Conservation (phyloP, 306 rosid genomes). For the Senna siamea region DNA sequence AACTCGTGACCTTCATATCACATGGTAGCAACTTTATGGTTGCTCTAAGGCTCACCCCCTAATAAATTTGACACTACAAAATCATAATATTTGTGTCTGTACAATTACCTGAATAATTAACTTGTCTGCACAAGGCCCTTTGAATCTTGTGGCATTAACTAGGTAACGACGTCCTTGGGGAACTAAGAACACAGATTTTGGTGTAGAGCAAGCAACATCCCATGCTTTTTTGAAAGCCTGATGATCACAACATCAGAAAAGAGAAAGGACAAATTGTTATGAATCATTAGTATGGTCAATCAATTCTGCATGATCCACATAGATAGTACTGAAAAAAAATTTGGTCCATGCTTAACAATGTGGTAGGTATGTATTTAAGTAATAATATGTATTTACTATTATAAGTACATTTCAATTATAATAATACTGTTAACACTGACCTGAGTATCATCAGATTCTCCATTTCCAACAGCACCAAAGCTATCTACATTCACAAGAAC, state of each 20-base stretch:
- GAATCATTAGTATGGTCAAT: not conserved
- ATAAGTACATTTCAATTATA: not conserved
- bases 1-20: no score
- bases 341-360: conserved; percentile 16
- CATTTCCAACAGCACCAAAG: conserved; percentile 85
- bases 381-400: conserved; percentile 2
- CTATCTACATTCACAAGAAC: conserved; percentile 94
- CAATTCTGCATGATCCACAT: not conserved
- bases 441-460: conserved; percentile 87
- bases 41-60: no score
- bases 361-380: conserved; percentile 15
- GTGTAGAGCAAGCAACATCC: conserved; percentile 75
- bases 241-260: conserved; percentile 39
- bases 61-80: not conserved
- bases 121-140: conserved; percentile 76
- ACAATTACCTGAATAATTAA: conserved; percentile 71
- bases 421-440: conserved; percentile 38
- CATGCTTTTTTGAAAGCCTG: conserved; percentile 91
- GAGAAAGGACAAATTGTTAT: conserved; percentile 35
- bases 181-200: conserved; percentile 76
- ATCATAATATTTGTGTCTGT: not conserved
- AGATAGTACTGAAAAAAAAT: conserved; percentile 4
- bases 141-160: conserved; percentile 82
- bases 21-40: no score
- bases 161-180: conserved; percentile 77